Evolutionary conservation across 345 rosid genomes (phyloP).

Genomic region (Physaria fendleri): DNA sequence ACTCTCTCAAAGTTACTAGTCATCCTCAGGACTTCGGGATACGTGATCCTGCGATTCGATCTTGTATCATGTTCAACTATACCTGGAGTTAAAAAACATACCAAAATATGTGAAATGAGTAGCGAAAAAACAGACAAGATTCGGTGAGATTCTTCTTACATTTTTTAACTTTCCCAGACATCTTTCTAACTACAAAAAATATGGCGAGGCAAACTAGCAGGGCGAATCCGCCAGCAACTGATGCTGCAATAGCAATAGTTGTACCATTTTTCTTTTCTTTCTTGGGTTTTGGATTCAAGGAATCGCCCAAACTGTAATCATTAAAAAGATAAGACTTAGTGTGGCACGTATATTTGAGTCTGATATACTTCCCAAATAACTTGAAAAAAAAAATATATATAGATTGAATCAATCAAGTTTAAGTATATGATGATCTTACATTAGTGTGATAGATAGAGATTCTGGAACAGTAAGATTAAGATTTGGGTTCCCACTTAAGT

Average conservation of each 20-base stretch:
- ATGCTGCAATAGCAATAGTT: neutral
- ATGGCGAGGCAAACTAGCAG: slow-evolving; percentile 16
- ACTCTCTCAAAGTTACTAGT: slow-evolving; percentile 30
- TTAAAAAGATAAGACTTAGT: neutral
- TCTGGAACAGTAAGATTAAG: slow-evolving; percentile 21
- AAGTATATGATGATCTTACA: slow-evolving; percentile 15
- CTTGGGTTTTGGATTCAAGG: no score
- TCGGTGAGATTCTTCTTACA: neutral
- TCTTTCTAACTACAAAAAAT: neutral
- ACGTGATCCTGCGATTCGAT: slow-evolving; percentile 17
- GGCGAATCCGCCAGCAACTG: slow-evolving; percentile 7
- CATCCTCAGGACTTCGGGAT: slow-evolving; percentile 22
- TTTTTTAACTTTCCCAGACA: neutral
- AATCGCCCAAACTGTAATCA: slow-evolving; percentile 5
- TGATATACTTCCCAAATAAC: neutral
- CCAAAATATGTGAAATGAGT: neutral
- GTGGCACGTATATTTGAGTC: no score
- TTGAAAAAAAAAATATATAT: no score
- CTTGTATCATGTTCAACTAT: neutral
- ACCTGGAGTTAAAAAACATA: neutral
- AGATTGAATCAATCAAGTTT: no score
- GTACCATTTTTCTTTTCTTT: neutral
- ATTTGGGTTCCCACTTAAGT: slow-evolving; percentile 22
- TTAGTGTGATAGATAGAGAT: no score
- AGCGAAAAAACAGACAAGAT: neutral